Percentiles rank a stretch among this genome's conserved stretches.
Conservation (phyloP, 2,329 filamentous ascomycete genomes). For the Trichoderma sp. region DNA sequence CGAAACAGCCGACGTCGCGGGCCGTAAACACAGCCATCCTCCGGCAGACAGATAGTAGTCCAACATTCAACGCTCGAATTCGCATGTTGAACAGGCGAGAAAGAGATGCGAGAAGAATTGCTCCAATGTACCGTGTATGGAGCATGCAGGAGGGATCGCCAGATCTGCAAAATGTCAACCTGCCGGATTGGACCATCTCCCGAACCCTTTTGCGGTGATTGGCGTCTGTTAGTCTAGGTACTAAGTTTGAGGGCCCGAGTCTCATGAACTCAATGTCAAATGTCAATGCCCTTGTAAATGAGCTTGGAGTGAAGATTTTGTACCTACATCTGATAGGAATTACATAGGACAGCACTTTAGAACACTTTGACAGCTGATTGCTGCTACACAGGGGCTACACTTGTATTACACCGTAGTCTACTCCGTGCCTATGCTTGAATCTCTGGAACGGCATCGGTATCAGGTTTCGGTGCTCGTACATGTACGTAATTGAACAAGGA, state of each 20-base stretch:
- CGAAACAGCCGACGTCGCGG: background rate
- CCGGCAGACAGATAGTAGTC: background rate
- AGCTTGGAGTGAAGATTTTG: background rate
- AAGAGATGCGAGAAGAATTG: background rate
- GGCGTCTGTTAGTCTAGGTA: constrained; percentile 1
- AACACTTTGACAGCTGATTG: background rate
- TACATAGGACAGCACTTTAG: background rate
- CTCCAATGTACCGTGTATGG: background rate
- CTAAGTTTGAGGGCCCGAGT: background rate
- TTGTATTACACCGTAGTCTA: background rate
- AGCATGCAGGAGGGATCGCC: background rate
- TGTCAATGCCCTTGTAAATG: background rate
- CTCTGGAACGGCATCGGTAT: background rate
- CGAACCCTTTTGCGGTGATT: constrained; percentile 8
- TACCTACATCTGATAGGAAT: background rate
- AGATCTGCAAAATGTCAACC: background rate
- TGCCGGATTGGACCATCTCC: constrained; percentile 14
- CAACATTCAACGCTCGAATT: background rate
- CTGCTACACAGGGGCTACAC: background rate
- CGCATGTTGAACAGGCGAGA: background rate
- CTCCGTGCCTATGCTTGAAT: background rate
- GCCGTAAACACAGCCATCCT: background rate
- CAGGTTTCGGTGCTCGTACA: background rate
- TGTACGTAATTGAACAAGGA: background rate
- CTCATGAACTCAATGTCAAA: background rate